Base-by-base conservation (phyloP, 148 eudicot genomes). In the Chenopodium formosanum region DNA sequence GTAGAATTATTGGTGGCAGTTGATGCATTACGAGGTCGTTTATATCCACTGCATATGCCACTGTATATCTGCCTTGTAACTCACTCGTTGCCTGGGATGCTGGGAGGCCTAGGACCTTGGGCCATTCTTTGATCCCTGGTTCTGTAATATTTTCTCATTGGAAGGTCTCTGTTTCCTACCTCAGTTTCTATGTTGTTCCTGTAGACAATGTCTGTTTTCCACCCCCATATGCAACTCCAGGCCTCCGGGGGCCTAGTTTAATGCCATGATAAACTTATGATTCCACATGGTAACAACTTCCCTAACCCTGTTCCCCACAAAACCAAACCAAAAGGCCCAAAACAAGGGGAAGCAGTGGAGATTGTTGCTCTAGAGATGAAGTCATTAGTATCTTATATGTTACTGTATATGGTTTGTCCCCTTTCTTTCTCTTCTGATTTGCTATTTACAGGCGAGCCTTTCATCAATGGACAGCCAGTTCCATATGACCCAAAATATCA, bases 401-500 rank as follows among this genome's bases (percentile, higher is more conserved):
- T 0, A 56, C 3, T 25, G 25, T 25, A 25, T 25, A 37, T 72
- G 23, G 17, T n/a, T 44, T 80, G 12, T 11, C 40, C 70, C 58
- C 17, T n/a, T 27, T 16, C 19, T 44, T 23, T 80, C 82, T 80
- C 37, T 62, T 73, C 32, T 34, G 6, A 56, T 53, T 44, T 4
- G 29, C 8, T 40, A 5, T 78, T 63, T 66, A 78, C 84, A 85
- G 87, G 87, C 9, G 87, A 85, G 71, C 87, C 87, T 73, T 81
- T 85, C 50, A 85, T 85, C 74, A 62, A 85, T n/a, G 87, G 87
- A 1, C 82, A 78, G 77, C 71, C 84, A 56, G 87, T 85, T 66
- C 84, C 87, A 7, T 85, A 85, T 58, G 87, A 85, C 76, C 87
- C 87, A 47, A 85, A 77, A 48, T 85, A 85, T 74, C 87, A 85